phyloP scores from a whole-genome alignment of 2,329 filamentous ascomycete genomes.

The Phaeoacremonium minimum region DNA sequence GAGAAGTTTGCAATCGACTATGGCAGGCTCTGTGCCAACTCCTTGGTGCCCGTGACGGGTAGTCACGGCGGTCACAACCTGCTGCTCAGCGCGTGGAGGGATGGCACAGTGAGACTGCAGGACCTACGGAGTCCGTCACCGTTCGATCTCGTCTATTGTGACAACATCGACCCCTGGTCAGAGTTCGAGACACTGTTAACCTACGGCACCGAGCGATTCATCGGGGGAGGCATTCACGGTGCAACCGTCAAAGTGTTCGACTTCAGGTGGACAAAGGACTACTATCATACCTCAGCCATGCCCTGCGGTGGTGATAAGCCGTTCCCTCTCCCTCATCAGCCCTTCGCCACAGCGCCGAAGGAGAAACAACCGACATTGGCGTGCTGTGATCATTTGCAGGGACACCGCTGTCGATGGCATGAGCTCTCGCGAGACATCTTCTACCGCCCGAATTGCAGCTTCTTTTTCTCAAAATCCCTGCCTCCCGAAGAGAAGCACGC shows the following conservation, averaged over 20 bases:
- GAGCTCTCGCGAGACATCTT: constrained; percentile 32
- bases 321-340: constrained; percentile 25
- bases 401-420: constrained; percentile 42
- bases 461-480: constrained; percentile 33
- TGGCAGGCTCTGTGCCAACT: constrained; percentile 26
- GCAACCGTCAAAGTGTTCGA: constrained; percentile 47
- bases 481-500: constrained; percentile 12
- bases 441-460: constrained; percentile 44
- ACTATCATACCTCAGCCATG: constrained; percentile 43
- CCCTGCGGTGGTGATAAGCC: constrained; percentile 36
- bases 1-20: constrained; percentile 17
- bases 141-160: constrained; percentile 45
- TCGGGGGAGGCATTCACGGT: constrained; percentile 40
- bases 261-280: constrained; percentile 43
- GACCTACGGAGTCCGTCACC: constrained; percentile 45
- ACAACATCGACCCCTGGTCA: constrained; percentile 44
- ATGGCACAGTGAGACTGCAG: constrained; percentile 42
- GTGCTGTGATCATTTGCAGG: constrained; percentile 27
- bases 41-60: constrained; percentile 38
- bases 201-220: constrained; percentile 45
- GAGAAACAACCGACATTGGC: constrained; percentile 6
- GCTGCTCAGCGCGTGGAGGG: constrained; percentile 48
- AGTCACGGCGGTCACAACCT: constrained; percentile 29
- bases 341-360: constrained; percentile 15
- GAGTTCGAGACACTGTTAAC: constrained; percentile 42